Percentiles rank a stretch among this genome's conserved stretches.
These are phyloP conservation scores for Candida odintsovae DNA, from an alignment of 805 yeast genomes.

Conservation along the genomic window DNA sequence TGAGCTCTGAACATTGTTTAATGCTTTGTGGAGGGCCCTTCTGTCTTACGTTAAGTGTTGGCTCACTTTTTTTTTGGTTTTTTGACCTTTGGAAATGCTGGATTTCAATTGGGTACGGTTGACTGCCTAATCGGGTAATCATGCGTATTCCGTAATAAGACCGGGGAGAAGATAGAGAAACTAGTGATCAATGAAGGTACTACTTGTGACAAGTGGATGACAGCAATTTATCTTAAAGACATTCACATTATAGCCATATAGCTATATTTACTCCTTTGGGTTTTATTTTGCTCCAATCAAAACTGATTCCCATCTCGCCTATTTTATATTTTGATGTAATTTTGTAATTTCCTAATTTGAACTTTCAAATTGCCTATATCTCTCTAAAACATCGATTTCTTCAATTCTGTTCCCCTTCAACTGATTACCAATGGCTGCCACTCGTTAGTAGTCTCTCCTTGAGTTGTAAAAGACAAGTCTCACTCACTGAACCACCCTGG, in stretches of 20 bases:
- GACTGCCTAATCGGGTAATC: constrained; percentile 18
- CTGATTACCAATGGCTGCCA: constrained; percentile 67
- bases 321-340: constrained; percentile 4
- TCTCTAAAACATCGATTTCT: constrained; percentile 50
- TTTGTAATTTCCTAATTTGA: constrained; percentile 2
- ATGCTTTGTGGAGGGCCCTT: neutral
- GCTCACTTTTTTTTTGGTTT: constrained; percentile 10
- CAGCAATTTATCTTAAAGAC: too few relatives aligned
- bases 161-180: too few relatives aligned
- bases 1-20: constrained; percentile 39
- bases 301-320: too few relatives aligned
- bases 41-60: constrained; percentile 2
- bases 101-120: constrained; percentile 15
- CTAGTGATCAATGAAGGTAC: too few relatives aligned
- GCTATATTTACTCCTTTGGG: too few relatives aligned
- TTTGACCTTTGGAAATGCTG: neutral
- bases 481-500: constrained; percentile 78
- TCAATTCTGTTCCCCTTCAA: constrained; percentile 51
- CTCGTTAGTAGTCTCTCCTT: constrained; percentile 2
- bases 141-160: too few relatives aligned
- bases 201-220: too few relatives aligned
- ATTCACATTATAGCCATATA: too few relatives aligned
- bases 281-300: too few relatives aligned
- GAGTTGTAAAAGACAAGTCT: neutral
- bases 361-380: constrained; percentile 21